Percentiles rank a stretch among this genome's conserved stretches.
Evolutionary conservation across 257 asterid genomes (phyloP).

Genomic region (Parsonsia alboflavescens): DNA sequence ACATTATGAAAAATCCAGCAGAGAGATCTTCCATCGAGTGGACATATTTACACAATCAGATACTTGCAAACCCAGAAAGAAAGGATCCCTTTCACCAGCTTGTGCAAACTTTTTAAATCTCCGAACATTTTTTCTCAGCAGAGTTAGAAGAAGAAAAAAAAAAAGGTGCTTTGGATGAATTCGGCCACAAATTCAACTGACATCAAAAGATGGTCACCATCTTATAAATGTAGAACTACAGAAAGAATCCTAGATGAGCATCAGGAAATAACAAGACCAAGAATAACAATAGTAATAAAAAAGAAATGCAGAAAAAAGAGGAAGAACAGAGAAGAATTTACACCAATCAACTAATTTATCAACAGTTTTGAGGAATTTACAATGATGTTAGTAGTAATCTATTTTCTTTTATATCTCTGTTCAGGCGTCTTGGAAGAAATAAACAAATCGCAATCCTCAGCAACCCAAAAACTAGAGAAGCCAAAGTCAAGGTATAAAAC

Average conservation of each 20-base stretch:
- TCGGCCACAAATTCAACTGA: background rate
- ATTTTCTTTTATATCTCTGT: background rate
- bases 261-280: background rate
- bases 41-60: background rate
- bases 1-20: background rate
- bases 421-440: constrained; percentile 7
- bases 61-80: background rate
- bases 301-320: background rate
- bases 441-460: constrained; percentile 12
- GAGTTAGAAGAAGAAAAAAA: too few relatives aligned
- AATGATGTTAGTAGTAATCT: background rate
- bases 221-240: background rate
- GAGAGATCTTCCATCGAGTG: background rate
- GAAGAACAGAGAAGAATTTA: background rate
- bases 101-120: background rate
- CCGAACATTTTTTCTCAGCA: background rate
- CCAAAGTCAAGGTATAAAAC: constrained; percentile 20
- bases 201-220: background rate
- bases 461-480: constrained; percentile 15
- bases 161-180: background rate
- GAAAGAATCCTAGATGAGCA: background rate
- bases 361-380: background rate
- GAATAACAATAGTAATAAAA: background rate
- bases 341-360: background rate
- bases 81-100: background rate